Evolutionary conservation across 2,329 filamentous ascomycete species (phyloP), one percentile per base, ranked within the genome.

Genomic region (Zymoseptoria ardabiliae): DNA sequence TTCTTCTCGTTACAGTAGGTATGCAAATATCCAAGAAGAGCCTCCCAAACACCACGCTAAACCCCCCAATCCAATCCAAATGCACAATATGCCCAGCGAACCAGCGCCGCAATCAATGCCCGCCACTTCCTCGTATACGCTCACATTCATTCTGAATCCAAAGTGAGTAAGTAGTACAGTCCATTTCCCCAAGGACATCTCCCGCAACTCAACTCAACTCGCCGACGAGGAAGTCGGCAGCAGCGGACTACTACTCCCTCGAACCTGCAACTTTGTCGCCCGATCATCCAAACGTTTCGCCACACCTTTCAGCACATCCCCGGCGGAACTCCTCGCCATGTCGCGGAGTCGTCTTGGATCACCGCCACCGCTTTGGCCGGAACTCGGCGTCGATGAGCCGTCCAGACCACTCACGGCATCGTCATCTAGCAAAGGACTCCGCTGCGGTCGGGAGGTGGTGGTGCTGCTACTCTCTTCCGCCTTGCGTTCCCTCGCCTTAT

Each of bases 291-390:
- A 53, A 50, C 62, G 56, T 28, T 55, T 55, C 5, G 62, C 59
- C 17, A 65, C 54, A 13, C 64, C 62, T 41, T 63, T 64, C 17
- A 66, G 45, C 3, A 61, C 63, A 41, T 61, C 58, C 22, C 62
- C 61, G 17, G 64, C 62, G n/a, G 61, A 59, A 9, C 60, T 58
- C 17, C 61, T 56, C 3, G 64, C 62, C 22, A 62, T 60, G 25
- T 66, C 62, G 45, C 64, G 56, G 11, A 66, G 41, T 23, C 64
- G 55, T 11, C 53, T 22, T 4, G 30, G 30, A 5, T 61, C 64
- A 58, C 60, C 61, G 25, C 61, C 25, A 54, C 60, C 61, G 22
- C 61, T 61, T 3, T 53, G 22, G 4, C 7, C 51, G 22, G 51
- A 53, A 28, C 21, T n/a, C 22, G 51, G 23, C 20, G 51, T 53